Base-by-base conservation (phyloP, 352 stramenopile species). In the Globisporangium uncinulatum region DNA sequence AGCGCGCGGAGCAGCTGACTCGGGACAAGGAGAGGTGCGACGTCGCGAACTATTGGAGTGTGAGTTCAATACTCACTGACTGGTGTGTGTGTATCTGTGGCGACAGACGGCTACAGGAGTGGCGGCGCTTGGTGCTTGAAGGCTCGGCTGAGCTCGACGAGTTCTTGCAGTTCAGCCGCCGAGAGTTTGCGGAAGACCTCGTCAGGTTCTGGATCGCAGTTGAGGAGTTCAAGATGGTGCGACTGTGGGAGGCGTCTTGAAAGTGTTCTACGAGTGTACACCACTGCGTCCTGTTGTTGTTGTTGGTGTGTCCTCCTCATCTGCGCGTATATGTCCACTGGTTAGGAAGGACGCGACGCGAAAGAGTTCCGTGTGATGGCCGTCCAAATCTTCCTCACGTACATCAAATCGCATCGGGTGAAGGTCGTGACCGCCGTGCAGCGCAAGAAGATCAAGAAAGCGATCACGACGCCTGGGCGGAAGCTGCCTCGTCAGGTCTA, bases 361-460 rank as follows among this genome's bases (percentile, higher is more conserved):
- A 81, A 79, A 49, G 61, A 55, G n/a, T 73, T 86, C 24, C 73
- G 77, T 0, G 62, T 63, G 2, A 61, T 63, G 10, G 75, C 74
- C 3, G 73, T 88, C 4, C 31, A 50, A 29, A 81, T 79, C 29
- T 90, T 76, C 55, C 54, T 86, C 36, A 74, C 56, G 6, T 88
- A 74, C 56, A 72, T 90, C 63, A 86, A 90, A 47, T 84, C 76
- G 0, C 66, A 71, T 1, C 69, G 77, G 6, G 65, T 90, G 31
- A 84, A 81, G 49, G 62, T 86, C 14, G 77, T 85, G 53, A 89
- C 79, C 6, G 74, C 75, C 1, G 73, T 74, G 4, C 77, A 88
- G 50, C 72, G 72, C 48, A 90, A 88, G 52, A 76, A 72, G 37
- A 84, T 90, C 56, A 83, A 87, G 55, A 83, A 84, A 14, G 54